Base-by-base conservation (phyloP, 1,284 basidiomycete species). In the Chondrostereum purpureum region DNA sequence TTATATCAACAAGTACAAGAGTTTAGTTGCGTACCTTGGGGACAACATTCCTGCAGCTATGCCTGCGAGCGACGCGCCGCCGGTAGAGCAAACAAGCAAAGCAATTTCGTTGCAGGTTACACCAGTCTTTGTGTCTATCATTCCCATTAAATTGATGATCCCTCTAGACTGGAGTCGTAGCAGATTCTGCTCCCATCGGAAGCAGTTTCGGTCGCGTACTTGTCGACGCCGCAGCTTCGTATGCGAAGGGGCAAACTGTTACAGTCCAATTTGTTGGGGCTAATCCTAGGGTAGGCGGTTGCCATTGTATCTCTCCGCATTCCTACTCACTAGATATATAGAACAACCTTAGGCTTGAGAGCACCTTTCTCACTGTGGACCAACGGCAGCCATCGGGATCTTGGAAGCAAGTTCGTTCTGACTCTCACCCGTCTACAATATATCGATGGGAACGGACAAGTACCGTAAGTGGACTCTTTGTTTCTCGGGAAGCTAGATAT, bases 391-490 rank as follows among this genome's bases (percentile, higher is more conserved):
- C n/a, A n/a, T 58, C 67, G 19, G 73, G 70, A 6, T 56, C 65
- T 39, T 90, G 85, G 85, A 63, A 51, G 45, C 58, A 71, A 0
- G 75, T 83, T 39, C 69, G 80, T 36, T 82, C 83, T 2, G 88
- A 92, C 61, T 88, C 86, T 11, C 88, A 90, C 60, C 84, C 85
- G 21, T 88, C 85, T 5, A 90, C 88, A 1, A 73, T 70, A 17
- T 87, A 77, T 59, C 68, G 73, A 46, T 91, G 88, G 88, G 62
- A 57, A 20, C 68, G 82, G 59, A 77, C 70, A 4, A 80, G 63
- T 61, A 68, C 66, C 1, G 75, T 83, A 52, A 48, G 75, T 58
- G 13, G 33, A 20, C 21, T 17, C 47, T 18, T 37, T n/a, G n/a
- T n/a, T n/a, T 12, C 20, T 22, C 27, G 33, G 8, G 42, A 17